Percentiles rank a stretch among this genome's conserved stretches.
Evolutionary conservation across 129 eudicot species (phyloP).

Genomic region (Arctium minus): DNA sequence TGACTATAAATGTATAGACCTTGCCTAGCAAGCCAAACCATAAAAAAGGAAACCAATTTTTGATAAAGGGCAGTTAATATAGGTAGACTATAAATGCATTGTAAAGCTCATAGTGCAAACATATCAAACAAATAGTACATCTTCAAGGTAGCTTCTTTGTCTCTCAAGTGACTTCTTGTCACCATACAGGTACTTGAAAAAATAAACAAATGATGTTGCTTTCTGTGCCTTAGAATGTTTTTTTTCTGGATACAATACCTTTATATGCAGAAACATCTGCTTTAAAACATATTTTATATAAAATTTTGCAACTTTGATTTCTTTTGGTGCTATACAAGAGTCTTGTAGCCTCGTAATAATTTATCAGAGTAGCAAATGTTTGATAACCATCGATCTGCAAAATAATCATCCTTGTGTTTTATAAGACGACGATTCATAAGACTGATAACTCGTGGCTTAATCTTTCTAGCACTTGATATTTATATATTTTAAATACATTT

Average conservation of each 20-base stretch:
- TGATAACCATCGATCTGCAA: neutral
- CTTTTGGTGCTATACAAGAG: neutral
- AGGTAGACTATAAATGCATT: neutral
- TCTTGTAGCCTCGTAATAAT: neutral
- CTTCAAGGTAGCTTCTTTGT: neutral
- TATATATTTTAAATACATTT: neutral
- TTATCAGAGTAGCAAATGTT: neutral
- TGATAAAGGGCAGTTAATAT: neutral
- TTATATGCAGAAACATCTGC: neutral
- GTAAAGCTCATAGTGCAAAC: neutral
- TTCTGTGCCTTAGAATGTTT: neutral
- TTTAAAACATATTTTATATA: neutral
- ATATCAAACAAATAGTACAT: neutral
- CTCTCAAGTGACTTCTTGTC: neutral
- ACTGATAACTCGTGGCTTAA: neutral
- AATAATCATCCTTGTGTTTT: too few species aligned
- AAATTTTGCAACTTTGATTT: neutral
- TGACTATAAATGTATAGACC: neutral
- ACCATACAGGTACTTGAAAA: neutral
- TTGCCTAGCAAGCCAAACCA: neutral
- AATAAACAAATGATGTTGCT: neutral
- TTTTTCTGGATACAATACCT: neutral
- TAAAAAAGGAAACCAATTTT: neutral
- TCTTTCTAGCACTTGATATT: neutral
- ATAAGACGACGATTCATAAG: neutral